Conservation (phyloP, 805 yeast genomes). For the Metschnikowia cerradonensis region DNA sequence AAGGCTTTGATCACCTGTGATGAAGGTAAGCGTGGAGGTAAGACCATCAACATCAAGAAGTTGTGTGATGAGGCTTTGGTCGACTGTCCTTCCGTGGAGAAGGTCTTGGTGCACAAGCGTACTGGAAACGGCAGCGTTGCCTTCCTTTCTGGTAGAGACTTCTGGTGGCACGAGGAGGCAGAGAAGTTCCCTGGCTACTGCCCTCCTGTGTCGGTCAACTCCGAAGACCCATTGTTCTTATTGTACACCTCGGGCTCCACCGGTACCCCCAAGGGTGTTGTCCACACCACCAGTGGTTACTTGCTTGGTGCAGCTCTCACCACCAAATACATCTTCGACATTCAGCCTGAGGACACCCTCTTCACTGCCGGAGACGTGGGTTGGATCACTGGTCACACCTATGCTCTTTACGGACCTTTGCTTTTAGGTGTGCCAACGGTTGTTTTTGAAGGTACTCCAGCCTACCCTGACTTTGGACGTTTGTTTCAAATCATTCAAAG, state of each 20-base stretch:
- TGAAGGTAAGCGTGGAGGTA: conserved; percentile 82
- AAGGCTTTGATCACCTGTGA: conserved; percentile 74
- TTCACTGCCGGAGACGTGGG: conserved; percentile 91
- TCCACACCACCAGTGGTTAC: conserved; percentile 78
- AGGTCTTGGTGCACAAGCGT: conserved; percentile 70
- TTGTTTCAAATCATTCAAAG: conserved; percentile 75
- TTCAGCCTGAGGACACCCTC: conserved; percentile 67
- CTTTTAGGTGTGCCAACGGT: conserved; percentile 72
- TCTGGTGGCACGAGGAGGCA: conserved; percentile 73
- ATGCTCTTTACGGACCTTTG: conserved; percentile 79
- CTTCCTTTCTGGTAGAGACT: conserved; percentile 56
- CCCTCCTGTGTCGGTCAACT: conserved; percentile 69
- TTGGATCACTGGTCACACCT: conserved; percentile 88
- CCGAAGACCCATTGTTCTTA: conserved; percentile 81
- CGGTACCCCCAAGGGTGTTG: conserved; percentile 85
- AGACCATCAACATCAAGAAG: conserved; percentile 73
- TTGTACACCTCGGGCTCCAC: conserved; percentile 85
- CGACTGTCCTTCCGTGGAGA: conserved; percentile 60
- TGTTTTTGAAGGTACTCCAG: conserved; percentile 85
- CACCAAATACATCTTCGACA: conserved; percentile 72
- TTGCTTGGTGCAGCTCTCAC: conserved; percentile 69
- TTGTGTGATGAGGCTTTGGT: conserved; percentile 77
- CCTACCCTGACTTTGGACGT: conserved; percentile 75
- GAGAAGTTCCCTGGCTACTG: conserved; percentile 61
- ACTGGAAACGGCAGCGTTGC: conserved; percentile 58